Evolutionary conservation across 345 rosid species (phyloP).

Genomic region (Dimocarpus longan): DNA sequence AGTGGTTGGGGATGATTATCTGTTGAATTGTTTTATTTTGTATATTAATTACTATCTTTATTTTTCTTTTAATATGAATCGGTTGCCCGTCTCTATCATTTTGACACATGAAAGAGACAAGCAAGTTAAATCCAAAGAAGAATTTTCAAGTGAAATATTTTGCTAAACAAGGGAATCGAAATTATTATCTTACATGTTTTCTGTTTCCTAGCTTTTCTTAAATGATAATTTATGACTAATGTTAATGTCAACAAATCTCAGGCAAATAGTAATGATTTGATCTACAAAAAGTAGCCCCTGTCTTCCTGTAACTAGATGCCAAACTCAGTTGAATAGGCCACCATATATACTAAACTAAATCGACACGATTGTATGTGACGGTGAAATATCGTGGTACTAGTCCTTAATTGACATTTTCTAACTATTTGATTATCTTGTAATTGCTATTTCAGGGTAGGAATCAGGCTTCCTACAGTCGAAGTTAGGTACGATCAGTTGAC

Average conservation of each 20-base stretch:
- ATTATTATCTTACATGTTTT: not conserved
- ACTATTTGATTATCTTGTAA: not conserved
- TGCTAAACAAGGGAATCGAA: not conserved
- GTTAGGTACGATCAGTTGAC: constrained; percentile 69
- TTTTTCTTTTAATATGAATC: not conserved
- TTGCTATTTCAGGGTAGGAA: constrained; percentile 65
- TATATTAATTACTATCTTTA: not conserved
- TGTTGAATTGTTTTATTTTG: not conserved
- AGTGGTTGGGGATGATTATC: too few relatives aligned
- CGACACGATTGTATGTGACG: too few relatives aligned
- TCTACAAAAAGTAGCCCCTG: too few relatives aligned
- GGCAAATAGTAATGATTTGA: too few relatives aligned
- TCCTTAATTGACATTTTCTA: not conserved
- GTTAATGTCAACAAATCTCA: too few relatives aligned
- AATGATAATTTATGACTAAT: not conserved
- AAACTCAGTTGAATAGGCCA: too few relatives aligned
- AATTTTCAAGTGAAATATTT: not conserved
- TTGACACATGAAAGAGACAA: constrained; percentile 3
- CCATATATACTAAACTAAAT: too few relatives aligned
- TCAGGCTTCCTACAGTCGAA: constrained; percentile 74
- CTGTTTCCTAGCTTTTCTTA: not conserved
- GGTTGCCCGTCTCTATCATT: not conserved
- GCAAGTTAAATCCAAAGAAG: constrained; percentile 1
- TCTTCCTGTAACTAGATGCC: too few relatives aligned
- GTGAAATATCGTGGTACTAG: too few relatives aligned